Percentiles rank a stretch among this genome's conserved stretches.
Evolutionary conservation across 1,284 basidiomycete genomes (phyloP).

Genomic region (Chalciporus sp.): DNA sequence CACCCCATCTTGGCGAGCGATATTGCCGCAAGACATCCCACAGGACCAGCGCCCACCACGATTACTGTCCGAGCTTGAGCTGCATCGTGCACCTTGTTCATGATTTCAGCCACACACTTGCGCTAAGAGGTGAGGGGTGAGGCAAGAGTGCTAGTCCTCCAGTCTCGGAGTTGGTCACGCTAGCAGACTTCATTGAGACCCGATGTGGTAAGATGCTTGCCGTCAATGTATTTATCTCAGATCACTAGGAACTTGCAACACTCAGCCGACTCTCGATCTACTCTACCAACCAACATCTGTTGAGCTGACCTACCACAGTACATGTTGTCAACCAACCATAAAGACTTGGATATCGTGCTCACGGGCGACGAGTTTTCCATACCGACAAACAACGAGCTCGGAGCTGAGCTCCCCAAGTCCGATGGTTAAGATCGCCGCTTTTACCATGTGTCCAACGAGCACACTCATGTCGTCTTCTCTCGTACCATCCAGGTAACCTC

Average conservation of each 20-base stretch:
- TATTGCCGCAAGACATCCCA: constrained; percentile 90
- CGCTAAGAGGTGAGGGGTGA: not conserved
- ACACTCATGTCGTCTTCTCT: constrained; percentile 16
- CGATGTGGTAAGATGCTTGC: constrained; percentile 17
- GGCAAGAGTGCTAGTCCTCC: no score
- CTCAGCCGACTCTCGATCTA: not conserved
- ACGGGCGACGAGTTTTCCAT: constrained; percentile 58
- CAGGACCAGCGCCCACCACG: constrained; percentile 88
- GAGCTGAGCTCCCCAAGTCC: constrained; percentile 46
- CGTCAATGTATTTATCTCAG: constrained; percentile 14
- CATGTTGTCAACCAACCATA: constrained; percentile 20
- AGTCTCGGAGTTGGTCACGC: no score
- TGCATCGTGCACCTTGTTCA: constrained; percentile 25
- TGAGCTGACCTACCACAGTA: not conserved
- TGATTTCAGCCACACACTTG: constrained; percentile 7
- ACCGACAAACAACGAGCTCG: constrained; percentile 61
- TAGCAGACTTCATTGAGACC: constrained; percentile 3
- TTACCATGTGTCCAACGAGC: not conserved
- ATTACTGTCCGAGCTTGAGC: constrained; percentile 47
- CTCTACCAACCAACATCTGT: constrained; percentile 3
- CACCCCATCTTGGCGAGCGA: constrained; percentile 88
- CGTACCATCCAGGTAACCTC: constrained; percentile 44
- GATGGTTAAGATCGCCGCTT: constrained; percentile 31
- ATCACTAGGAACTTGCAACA: constrained; percentile 12
- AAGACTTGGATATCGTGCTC: constrained; percentile 38